Evolutionary conservation across 164 flowering plant species (phyloP).

Genomic region (Macadamia tetraphylla): DNA sequence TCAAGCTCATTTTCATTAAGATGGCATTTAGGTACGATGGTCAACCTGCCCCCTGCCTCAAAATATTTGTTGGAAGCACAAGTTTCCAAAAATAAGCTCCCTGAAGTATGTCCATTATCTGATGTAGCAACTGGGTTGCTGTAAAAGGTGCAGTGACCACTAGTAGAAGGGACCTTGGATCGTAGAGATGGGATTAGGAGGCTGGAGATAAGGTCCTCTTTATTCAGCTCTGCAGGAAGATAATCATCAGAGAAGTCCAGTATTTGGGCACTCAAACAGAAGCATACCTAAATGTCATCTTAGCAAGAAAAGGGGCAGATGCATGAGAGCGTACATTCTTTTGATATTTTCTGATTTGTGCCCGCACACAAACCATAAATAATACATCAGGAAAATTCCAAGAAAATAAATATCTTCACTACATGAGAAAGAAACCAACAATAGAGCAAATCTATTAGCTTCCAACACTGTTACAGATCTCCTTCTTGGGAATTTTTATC

Average conservation of each 20-base stretch:
- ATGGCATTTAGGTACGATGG: conserved; percentile 12
- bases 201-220: conserved; percentile 64
- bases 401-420: not conserved
- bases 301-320: not conserved
- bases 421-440: not conserved
- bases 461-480: not conserved
- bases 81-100: conserved; percentile 17
- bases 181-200: conserved; percentile 42
- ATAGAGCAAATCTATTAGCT: not conserved
- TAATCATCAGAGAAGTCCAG: conserved; percentile 1
- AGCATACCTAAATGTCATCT: too few relatives aligned
- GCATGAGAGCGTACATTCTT: too few relatives aligned
- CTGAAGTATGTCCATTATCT: conserved; percentile 19
- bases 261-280: not conserved
- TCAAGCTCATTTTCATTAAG: conserved; percentile 16
- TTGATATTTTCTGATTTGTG: not conserved
- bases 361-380: not conserved
- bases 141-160: conserved; percentile 16
- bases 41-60: conserved; percentile 19
- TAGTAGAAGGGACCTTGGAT: conserved; percentile 23
- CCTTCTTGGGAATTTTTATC: not conserved
- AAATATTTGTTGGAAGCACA: conserved; percentile 22
- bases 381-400: not conserved
- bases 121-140: conserved; percentile 20
- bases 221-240: conserved; percentile 44